Conservation (phyloP, 345 rosid genomes). For the Cardamine resedifolia region DNA sequence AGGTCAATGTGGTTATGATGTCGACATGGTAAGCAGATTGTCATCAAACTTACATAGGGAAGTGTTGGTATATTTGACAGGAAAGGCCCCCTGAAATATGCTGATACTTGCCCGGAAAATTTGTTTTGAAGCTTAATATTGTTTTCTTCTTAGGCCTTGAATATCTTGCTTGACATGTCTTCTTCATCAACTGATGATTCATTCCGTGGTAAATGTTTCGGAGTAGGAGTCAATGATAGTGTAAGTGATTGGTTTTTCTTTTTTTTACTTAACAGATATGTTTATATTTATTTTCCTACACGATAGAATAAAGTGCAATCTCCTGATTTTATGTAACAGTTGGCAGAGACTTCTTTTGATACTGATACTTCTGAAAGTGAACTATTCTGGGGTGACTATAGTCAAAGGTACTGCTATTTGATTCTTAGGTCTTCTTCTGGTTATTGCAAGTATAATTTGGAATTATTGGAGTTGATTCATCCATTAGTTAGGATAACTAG, state of each 20-base stretch:
- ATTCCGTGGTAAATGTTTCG: conserved; percentile 31
- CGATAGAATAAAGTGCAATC: conserved; percentile 11
- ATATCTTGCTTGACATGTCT: conserved; percentile 68
- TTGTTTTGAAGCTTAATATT: conserved; percentile 16
- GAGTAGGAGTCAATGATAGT: conserved; percentile 42
- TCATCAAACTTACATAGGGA: conserved; percentile 20
- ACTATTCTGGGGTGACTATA: conserved; percentile 54
- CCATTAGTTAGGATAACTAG: background rate
- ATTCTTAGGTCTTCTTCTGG: conserved; percentile 7
- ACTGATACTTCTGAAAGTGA: conserved; percentile 61
- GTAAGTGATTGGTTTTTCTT: conserved; percentile 48
- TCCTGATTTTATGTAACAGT: conserved; percentile 45
- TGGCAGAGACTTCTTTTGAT: conserved; percentile 51
- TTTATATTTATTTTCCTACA: background rate
- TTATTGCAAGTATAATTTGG: conserved; percentile 2
- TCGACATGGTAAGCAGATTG: conserved; percentile 63
- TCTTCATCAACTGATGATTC: conserved; percentile 51
- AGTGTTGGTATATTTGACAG: conserved; percentile 31
- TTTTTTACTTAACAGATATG: background rate
- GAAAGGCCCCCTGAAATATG: too few relatives aligned
- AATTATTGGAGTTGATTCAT: background rate
- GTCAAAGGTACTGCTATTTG: conserved; percentile 53
- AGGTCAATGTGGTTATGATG: conserved; percentile 82
- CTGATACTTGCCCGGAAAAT: conserved; percentile 30
- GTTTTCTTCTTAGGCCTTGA: conserved; percentile 65